These are phyloP conservation scores for Auricularia sp. DNA, from an alignment of 768 basidiomycete species.

Conservation along the genomic window DNA sequence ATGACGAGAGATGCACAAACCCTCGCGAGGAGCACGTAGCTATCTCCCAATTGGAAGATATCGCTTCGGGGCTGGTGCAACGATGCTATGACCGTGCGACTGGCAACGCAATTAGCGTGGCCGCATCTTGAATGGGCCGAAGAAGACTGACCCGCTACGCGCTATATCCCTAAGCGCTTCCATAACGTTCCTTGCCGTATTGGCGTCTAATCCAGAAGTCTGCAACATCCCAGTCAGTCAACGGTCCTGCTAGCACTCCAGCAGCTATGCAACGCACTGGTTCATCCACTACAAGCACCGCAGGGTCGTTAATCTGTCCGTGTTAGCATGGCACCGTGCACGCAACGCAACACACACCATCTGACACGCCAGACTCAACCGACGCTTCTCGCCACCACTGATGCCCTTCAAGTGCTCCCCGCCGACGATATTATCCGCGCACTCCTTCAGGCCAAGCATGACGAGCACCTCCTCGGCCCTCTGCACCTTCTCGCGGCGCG, in stretches of 20 bases:
- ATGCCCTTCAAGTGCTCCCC: constrained; percentile 34
- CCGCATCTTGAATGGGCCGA: not conserved
- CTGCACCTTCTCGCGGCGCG: constrained; percentile 25
- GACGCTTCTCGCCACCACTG: constrained; percentile 39
- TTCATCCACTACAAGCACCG: constrained; percentile 29
- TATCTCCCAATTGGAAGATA: constrained; percentile 18
- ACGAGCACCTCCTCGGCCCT: constrained; percentile 36
- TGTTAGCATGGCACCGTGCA: constrained; percentile 3
- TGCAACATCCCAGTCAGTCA: constrained; percentile 9
- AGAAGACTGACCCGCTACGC: constrained; percentile 17
- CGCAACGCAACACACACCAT: constrained; percentile 12
- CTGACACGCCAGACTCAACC: constrained; percentile 35
- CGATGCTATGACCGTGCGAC: constrained; percentile 29
- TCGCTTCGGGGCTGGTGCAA: constrained; percentile 24
- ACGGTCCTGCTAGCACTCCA: not conserved
- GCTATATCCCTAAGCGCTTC: constrained; percentile 31
- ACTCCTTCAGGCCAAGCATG: constrained; percentile 36
- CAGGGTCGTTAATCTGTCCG: constrained; percentile 24
- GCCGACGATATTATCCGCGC: constrained; percentile 37
- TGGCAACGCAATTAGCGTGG: not conserved
- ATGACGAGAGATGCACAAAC: not conserved
- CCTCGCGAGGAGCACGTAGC: constrained; percentile 17
- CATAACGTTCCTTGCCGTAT: constrained; percentile 37
- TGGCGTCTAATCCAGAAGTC: constrained; percentile 34
- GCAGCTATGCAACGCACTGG: constrained; percentile 6